A percentile compares a stretch with the other conserved stretches of the same genome.
Conservation (phyloP, 163 green algal genomes). For the Scenedesmus sp. region DNA sequence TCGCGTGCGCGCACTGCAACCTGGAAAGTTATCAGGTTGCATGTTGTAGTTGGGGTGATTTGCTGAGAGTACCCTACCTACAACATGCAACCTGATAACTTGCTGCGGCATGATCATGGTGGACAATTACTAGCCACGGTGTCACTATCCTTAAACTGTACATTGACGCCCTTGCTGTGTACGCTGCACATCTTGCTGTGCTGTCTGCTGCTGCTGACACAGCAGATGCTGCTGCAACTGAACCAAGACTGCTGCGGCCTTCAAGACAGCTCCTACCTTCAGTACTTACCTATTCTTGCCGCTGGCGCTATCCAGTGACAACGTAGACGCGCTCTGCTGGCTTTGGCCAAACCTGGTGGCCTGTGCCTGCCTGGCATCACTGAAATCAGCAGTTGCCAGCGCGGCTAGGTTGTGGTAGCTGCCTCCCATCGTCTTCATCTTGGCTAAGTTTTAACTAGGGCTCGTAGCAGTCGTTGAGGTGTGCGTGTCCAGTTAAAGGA, state of each 20-base stretch:
- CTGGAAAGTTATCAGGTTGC: not conserved
- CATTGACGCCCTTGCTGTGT: not conserved
- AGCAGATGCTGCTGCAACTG: not conserved
- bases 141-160: not conserved
- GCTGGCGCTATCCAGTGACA: slow-evolving; percentile 46
- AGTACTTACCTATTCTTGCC: slow-evolving; percentile 33
- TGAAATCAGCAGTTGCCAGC: slow-evolving; percentile 67
- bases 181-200: not conserved
- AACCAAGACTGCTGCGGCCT: not conserved
- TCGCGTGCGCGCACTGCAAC: not conserved
- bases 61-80: not conserved
- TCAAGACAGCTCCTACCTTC: not conserved
- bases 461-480: not conserved
- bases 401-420: slow-evolving; percentile 82
- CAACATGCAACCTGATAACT: too few relatives aligned
- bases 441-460: not conserved
- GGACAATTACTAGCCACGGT: too few relatives aligned
- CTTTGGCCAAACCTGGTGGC: slow-evolving; percentile 12
- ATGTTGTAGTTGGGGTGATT: not conserved
- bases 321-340: slow-evolving; percentile 27
- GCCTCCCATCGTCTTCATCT: slow-evolving; percentile 60
- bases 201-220: slow-evolving; percentile 8
- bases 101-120: too few relatives aligned
- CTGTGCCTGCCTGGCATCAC: slow-evolving; percentile 33
- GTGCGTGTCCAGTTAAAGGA: not conserved